Evolutionary conservation across 441 rosid genomes (phyloP).

Genomic region (Kokia cookei): DNA sequence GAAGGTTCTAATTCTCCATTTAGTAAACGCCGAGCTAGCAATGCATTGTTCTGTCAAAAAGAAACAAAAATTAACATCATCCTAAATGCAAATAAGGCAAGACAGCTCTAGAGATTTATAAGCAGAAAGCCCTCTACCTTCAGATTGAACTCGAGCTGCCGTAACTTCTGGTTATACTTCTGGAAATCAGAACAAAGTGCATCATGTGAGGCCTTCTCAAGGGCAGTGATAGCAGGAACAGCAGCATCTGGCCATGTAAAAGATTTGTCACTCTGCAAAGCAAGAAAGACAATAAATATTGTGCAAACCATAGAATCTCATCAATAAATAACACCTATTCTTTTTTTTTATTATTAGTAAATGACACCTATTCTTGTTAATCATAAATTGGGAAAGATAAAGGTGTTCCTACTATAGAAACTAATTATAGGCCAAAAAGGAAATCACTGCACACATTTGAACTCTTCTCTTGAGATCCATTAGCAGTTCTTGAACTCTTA

Average conservation of each 20-base stretch:
- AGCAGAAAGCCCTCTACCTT: constrained; percentile 41
- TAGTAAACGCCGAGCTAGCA: constrained; percentile 70
- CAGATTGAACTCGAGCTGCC: constrained; percentile 78
- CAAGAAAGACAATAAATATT: neutral
- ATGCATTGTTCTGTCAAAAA: constrained; percentile 45
- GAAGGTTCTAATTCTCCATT: constrained; percentile 79
- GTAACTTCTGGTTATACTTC: constrained; percentile 86
- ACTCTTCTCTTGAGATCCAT: constrained; percentile 40
- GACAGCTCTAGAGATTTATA: neutral
- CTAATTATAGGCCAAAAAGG: neutral
- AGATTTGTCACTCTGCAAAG: constrained; percentile 38
- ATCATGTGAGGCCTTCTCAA: constrained; percentile 81
- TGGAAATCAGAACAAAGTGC: constrained; percentile 68
- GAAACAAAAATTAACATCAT: neutral
- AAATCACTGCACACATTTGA: constrained; percentile 28
- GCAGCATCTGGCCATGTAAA: constrained; percentile 92
- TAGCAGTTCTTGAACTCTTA: constrained; percentile 4
- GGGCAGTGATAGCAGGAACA: constrained; percentile 67
- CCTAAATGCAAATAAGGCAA: neutral
- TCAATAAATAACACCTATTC: neutral
- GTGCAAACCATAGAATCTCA: neutral
- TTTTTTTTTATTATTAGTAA: no score
- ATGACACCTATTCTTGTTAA: neutral
- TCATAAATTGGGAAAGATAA: neutral
- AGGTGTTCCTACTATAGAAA: neutral